A percentile compares a stretch with the other conserved stretches of the same genome.
Evolutionary conservation across 1,284 basidiomycete genomes (phyloP).

Genomic region (Ustilago trichophora): DNA sequence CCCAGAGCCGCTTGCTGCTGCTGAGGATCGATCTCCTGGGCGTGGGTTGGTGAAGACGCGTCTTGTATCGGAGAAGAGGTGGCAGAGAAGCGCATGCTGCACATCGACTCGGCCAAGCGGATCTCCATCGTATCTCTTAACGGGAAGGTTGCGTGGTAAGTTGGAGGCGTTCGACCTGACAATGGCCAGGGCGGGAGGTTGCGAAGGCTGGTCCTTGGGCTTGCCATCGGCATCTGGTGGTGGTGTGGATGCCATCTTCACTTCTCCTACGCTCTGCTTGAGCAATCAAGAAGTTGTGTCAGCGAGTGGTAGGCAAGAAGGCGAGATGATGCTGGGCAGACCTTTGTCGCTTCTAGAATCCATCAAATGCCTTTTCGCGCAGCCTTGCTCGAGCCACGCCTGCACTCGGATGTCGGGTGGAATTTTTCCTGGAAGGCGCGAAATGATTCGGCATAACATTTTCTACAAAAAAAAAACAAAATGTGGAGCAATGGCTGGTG

Average conservation of each 20-base stretch:
- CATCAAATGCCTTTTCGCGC: conserved; percentile 12
- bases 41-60: conserved; percentile 77
- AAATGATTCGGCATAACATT: conserved; percentile 11
- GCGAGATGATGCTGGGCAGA: background rate
- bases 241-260: conserved; percentile 9
- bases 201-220: conserved; percentile 9
- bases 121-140: conserved; percentile 64
- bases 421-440: background rate
- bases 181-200: conserved; percentile 23
- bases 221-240: conserved; percentile 9
- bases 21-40: conserved; percentile 25
- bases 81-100: conserved; percentile 82
- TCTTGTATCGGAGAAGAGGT: conserved; percentile 77
- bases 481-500: conserved; percentile 23
- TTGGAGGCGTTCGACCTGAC: conserved; percentile 35
- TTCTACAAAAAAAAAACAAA: background rate
- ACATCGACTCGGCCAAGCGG: conserved; percentile 71
- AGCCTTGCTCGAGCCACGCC: conserved; percentile 30
- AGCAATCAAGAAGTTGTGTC: background rate
- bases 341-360: background rate
- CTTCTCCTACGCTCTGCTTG: too few relatives aligned
- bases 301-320: background rate
- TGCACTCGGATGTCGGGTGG: conserved; percentile 22
- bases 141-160: conserved; percentile 59
- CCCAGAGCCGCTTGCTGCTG: conserved; percentile 25